A percentile compares a stretch with the other conserved stretches of the same genome.
phyloP scores from a whole-genome alignment of 805 yeast genomes.

The Candida qinlingensis region DNA sequence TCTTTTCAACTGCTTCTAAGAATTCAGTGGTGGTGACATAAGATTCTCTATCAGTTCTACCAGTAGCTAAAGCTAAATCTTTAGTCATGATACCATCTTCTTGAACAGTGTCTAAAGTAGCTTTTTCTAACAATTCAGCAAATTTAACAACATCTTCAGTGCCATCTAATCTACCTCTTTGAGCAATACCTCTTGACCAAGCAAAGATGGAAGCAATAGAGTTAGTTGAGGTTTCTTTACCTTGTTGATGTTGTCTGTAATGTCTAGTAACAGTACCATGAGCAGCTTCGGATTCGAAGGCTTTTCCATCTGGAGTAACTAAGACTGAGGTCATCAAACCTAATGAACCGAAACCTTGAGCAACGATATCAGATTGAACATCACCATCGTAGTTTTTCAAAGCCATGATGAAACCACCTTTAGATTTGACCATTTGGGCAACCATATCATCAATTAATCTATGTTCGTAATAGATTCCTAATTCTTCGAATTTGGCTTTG shows the following conservation, averaged over 20 bases:
- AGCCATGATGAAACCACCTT: slow-evolving; percentile 78
- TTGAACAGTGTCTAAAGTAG: slow-evolving; percentile 69
- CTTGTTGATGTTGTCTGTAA: slow-evolving; percentile 75
- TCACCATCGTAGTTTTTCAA: slow-evolving; percentile 85
- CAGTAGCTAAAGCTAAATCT: slow-evolving; percentile 71
- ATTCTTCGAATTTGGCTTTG: slow-evolving; percentile 49
- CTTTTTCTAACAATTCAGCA: slow-evolving; percentile 58
- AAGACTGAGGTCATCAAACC: slow-evolving; percentile 82
- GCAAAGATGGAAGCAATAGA: slow-evolving; percentile 84
- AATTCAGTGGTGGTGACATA: slow-evolving; percentile 75
- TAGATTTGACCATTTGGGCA: slow-evolving; percentile 81
- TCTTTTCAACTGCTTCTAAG: slow-evolving; percentile 67
- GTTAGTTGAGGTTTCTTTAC: slow-evolving; percentile 79
- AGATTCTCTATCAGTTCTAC: slow-evolving; percentile 52
- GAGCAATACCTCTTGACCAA: slow-evolving; percentile 80
- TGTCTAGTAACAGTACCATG: slow-evolving; percentile 89
- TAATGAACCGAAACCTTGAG: slow-evolving; percentile 81
- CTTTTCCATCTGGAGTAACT: slow-evolving; percentile 79
- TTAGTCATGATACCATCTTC: slow-evolving; percentile 76
- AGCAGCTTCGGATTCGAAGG: slow-evolving; percentile 84
- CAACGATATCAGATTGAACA: slow-evolving; percentile 80
- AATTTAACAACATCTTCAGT: slow-evolving; percentile 68
- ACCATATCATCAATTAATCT: slow-evolving; percentile 85
- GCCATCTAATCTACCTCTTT: slow-evolving; percentile 71
- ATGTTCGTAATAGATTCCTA: slow-evolving; percentile 70